phyloP scores from a whole-genome alignment of 2,329 filamentous ascomycete genomes.

The Claviceps sorghi region DNA sequence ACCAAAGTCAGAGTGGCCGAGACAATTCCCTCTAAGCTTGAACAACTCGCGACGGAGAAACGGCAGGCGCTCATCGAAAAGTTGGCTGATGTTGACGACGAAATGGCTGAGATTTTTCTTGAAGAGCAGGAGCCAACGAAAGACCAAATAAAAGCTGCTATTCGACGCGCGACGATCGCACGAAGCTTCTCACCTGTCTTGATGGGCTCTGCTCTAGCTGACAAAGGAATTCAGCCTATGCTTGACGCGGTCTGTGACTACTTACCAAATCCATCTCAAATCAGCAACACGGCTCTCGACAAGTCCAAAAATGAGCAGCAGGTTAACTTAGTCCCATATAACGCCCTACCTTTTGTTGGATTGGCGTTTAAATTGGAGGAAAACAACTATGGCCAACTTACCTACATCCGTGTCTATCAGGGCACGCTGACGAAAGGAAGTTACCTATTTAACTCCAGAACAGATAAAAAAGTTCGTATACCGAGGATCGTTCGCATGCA shows the following conservation, averaged over 20 bases:
- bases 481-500: slow-evolving; percentile 98
- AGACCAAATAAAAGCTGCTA: slow-evolving; percentile 79
- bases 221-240: slow-evolving; percentile 93
- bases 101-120: slow-evolving; percentile 89
- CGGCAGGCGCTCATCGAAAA: slow-evolving; percentile 81
- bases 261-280: slow-evolving; percentile 79
- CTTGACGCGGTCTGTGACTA: slow-evolving; percentile 94
- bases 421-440: slow-evolving; percentile 76
- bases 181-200: slow-evolving; percentile 88
- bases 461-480: slow-evolving; percentile 89
- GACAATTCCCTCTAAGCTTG: slow-evolving; percentile 68
- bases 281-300: slow-evolving; percentile 81
- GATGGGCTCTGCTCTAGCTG: slow-evolving; percentile 89
- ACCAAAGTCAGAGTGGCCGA: slow-evolving; percentile 61
- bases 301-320: slow-evolving; percentile 61
- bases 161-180: slow-evolving; percentile 76
- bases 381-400: slow-evolving; percentile 95
- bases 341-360: slow-evolving; percentile 83
- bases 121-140: slow-evolving; percentile 70
- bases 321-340: slow-evolving; percentile 84
- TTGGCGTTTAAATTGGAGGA: slow-evolving; percentile 98
- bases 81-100: slow-evolving; percentile 91
- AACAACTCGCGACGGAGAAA: slow-evolving; percentile 66
- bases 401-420: slow-evolving; percentile 97
- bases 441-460: slow-evolving; percentile 86